Evolutionary conservation across 768 basidiomycete species (phyloP).

Genomic region (Lactarius pseudohatsudake): DNA sequence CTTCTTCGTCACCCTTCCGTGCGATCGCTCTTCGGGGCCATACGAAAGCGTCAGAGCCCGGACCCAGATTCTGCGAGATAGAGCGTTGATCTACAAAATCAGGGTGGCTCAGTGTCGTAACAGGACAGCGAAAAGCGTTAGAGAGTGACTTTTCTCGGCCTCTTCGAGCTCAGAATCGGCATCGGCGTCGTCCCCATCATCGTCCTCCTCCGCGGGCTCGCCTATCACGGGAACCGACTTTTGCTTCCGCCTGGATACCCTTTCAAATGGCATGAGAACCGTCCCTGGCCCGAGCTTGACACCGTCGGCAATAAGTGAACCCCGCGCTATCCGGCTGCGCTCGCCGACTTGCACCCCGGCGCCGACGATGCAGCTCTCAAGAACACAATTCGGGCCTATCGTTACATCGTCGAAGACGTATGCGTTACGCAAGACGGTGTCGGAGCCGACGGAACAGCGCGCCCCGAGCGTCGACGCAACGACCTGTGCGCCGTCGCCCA

Average conservation of each 20-base stretch:
- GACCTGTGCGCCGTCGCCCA: conserved; percentile 67
- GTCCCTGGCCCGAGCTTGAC: conserved; percentile 79
- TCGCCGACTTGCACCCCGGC: conserved; percentile 70
- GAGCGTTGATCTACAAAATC: conserved; percentile 48
- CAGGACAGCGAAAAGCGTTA: neutral
- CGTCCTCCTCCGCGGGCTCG: conserved; percentile 36
- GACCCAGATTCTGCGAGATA: conserved; percentile 54
- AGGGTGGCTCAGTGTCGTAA: neutral
- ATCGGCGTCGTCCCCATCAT: conserved; percentile 32
- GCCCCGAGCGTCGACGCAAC: conserved; percentile 75
- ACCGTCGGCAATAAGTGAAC: conserved; percentile 80
- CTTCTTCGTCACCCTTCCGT: conserved; percentile 56
- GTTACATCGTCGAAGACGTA: conserved; percentile 81
- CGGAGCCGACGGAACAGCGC: conserved; percentile 69
- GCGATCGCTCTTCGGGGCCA: conserved; percentile 62
- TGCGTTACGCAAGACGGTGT: conserved; percentile 66
- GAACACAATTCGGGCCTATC: conserved; percentile 67
- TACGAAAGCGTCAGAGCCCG: conserved; percentile 70
- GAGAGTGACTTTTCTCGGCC: conserved; percentile 54
- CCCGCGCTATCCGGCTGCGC: conserved; percentile 62
- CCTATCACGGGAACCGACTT: conserved; percentile 29
- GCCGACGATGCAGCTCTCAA: conserved; percentile 82
- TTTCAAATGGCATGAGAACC: conserved; percentile 62
- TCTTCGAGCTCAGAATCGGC: conserved; percentile 61
- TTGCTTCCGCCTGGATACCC: conserved; percentile 59